These are phyloP conservation scores for Sarcodon sp. DNA, from an alignment of 768 basidiomycete species.

Conservation along the genomic window DNA sequence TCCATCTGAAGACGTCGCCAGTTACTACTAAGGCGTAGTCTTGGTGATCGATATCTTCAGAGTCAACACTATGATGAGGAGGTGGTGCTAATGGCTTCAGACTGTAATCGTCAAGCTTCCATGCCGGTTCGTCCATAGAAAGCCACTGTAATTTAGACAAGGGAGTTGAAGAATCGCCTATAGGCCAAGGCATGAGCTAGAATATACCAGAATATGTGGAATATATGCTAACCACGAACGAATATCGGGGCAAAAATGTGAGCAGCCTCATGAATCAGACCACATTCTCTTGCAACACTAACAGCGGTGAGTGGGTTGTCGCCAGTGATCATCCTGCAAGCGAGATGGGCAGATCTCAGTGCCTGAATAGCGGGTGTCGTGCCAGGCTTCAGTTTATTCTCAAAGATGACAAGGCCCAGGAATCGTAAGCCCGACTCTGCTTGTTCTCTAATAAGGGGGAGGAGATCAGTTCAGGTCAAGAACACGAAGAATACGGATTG, in stretches of 20 bases:
- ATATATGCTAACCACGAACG: conserved; percentile 37
- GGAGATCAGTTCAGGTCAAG: neutral
- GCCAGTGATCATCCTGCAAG: conserved; percentile 96
- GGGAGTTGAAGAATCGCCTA: conserved; percentile 41
- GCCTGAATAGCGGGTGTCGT: conserved; percentile 85
- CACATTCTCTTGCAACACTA: conserved; percentile 92
- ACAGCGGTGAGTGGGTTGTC: conserved; percentile 96
- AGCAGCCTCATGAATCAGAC: conserved; percentile 74
- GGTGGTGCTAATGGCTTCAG: conserved; percentile 69
- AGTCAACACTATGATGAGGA: conserved; percentile 57
- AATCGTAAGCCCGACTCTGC: conserved; percentile 86
- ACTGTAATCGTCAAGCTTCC: conserved; percentile 83
- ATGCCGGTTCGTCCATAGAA: conserved; percentile 76
- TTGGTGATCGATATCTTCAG: conserved; percentile 59
- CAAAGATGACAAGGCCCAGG: conserved; percentile 92
- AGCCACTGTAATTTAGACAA: conserved; percentile 75
- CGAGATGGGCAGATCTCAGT: conserved; percentile 79
- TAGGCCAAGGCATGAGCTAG: neutral
- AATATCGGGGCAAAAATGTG: conserved; percentile 85
- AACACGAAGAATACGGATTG: conserved; percentile 9
- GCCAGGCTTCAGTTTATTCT: conserved; percentile 92
- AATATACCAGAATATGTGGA: neutral
- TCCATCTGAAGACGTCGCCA: conserved; percentile 96
- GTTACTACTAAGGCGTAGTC: conserved; percentile 90
- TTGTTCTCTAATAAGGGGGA: conserved; percentile 55